Conservation (phyloP, 495 filamentous ascomycete species). For the Hypoxylon lienhwacheense region DNA sequence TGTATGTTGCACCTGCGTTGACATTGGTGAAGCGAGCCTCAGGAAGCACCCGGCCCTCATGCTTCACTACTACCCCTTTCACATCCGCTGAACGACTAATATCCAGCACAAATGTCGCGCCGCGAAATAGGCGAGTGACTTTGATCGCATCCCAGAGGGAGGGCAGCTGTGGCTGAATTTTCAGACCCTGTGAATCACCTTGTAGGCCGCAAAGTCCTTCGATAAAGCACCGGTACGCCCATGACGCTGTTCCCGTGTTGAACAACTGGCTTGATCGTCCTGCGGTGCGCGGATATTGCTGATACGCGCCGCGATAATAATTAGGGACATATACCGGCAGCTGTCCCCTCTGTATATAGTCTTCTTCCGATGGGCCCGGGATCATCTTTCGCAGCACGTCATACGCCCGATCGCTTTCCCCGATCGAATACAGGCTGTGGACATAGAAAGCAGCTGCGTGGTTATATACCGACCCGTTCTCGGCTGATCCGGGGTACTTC, state of each 20-base stretch:
- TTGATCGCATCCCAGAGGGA: slow-evolving; percentile 52
- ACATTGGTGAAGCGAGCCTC: slow-evolving; percentile 45
- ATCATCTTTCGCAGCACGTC: slow-evolving; percentile 53
- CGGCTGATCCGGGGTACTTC: slow-evolving; percentile 58
- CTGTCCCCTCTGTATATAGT: slow-evolving; percentile 58
- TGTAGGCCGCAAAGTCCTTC: slow-evolving; percentile 57
- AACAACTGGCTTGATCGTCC: slow-evolving; percentile 59
- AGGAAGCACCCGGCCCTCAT: slow-evolving; percentile 40
- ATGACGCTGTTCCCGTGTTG: slow-evolving; percentile 60
- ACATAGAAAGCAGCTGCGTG: slow-evolving; percentile 58
- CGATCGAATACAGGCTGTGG: slow-evolving; percentile 53
- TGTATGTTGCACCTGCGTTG: slow-evolving; percentile 43
- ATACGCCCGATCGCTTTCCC: slow-evolving; percentile 54
- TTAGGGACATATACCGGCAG: slow-evolving; percentile 60
- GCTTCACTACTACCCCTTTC: slow-evolving; percentile 45
- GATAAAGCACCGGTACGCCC: slow-evolving; percentile 57
- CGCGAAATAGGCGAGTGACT: slow-evolving; percentile 53
- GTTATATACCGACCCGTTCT: slow-evolving; percentile 61
- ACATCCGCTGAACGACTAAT: slow-evolving; percentile 47
- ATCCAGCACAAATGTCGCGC: slow-evolving; percentile 53
- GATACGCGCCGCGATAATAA: slow-evolving; percentile 58
- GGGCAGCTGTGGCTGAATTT: slow-evolving; percentile 53
- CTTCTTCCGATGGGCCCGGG: slow-evolving; percentile 53
- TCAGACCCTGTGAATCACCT: slow-evolving; percentile 51
- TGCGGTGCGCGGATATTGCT: slow-evolving; percentile 54